These are phyloP conservation scores for Paraleonurus japonicus DNA, from an alignment of 257 asterid genomes.

Conservation along the genomic window DNA sequence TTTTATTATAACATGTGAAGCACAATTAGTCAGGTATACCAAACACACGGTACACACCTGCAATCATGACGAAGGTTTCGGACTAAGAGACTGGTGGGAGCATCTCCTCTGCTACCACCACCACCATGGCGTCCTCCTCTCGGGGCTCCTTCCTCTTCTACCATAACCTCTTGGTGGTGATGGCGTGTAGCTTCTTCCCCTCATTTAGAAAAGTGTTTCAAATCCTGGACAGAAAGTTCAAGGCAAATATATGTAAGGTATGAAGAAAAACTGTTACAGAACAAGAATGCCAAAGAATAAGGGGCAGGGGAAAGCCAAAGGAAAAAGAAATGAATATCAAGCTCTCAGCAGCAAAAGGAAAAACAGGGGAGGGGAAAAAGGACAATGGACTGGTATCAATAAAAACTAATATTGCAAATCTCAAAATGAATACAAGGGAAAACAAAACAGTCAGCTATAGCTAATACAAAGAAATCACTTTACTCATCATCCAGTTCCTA, in stretches of 20 bases:
- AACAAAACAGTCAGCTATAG: background rate
- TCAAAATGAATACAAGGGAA: too few relatives aligned
- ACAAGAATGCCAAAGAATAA: background rate
- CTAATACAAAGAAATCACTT: too few relatives aligned
- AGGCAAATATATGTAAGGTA: background rate
- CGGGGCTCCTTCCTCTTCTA: conserved; percentile 82
- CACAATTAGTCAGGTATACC: background rate
- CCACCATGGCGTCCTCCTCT: conserved; percentile 44
- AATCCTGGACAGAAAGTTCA: conserved; percentile 20
- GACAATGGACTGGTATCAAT: background rate
- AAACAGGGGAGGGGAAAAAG: background rate
- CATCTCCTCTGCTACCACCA: conserved; percentile 47
- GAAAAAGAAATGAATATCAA: background rate
- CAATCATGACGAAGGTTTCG: conserved; percentile 95
- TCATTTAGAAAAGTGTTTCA: conserved; percentile 40
- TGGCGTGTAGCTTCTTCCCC: conserved; percentile 94
- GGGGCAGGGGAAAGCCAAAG: background rate
- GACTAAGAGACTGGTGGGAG: conserved; percentile 88
- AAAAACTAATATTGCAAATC: background rate
- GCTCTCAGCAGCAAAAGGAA: background rate
- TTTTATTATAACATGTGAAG: background rate
- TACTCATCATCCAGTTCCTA: too few relatives aligned
- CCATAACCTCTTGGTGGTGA: conserved; percentile 94
- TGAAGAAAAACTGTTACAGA: background rate
- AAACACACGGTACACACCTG: conserved; percentile 61